Evolutionary conservation across 768 basidiomycete species (phyloP).

Genomic region (Agrocybe praecox): DNA sequence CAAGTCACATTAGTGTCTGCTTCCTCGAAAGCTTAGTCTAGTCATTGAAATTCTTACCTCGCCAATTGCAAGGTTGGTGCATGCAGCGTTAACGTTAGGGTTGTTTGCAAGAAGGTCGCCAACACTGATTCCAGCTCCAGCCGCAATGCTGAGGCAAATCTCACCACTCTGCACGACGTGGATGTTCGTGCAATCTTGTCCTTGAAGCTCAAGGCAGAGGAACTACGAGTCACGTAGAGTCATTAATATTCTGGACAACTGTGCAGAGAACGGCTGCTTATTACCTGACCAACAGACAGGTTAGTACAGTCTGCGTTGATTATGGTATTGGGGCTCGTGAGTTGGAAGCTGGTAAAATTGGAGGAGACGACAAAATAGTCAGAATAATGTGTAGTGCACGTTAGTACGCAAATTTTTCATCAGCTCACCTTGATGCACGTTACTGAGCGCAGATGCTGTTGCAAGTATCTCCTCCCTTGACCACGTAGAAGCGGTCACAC

Average conservation of each 20-base stretch:
- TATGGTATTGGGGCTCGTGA: conserved; percentile 52
- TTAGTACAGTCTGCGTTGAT: conserved; percentile 58
- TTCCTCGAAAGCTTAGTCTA: not conserved
- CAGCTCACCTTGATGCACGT: conserved; percentile 47
- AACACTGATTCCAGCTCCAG: conserved; percentile 38
- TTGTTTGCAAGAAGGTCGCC: conserved; percentile 55
- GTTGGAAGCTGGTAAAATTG: conserved; percentile 49
- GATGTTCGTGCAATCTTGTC: conserved; percentile 54
- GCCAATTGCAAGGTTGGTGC: conserved; percentile 53
- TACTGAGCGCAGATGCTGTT: conserved; percentile 47
- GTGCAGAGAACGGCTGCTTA: too few relatives aligned
- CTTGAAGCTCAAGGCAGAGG: conserved; percentile 56
- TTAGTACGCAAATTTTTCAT: too few relatives aligned
- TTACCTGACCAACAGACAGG: conserved; percentile 47
- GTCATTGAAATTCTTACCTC: conserved; percentile 46
- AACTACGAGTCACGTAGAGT: conserved; percentile 21
- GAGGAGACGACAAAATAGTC: not conserved
- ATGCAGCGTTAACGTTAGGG: conserved; percentile 52
- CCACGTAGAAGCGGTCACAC: conserved; percentile 45
- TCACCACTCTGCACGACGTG: conserved; percentile 46
- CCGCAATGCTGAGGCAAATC: conserved; percentile 44
- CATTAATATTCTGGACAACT: too few relatives aligned
- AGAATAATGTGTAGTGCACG: too few relatives aligned
- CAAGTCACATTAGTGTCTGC: not conserved
- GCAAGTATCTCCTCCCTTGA: conserved; percentile 52